A percentile compares a stretch with the other conserved stretches of the same genome.
phyloP scores from a whole-genome alignment of 1,284 basidiomycete genomes.

The Cutaneotrichosporon dermatis region DNA sequence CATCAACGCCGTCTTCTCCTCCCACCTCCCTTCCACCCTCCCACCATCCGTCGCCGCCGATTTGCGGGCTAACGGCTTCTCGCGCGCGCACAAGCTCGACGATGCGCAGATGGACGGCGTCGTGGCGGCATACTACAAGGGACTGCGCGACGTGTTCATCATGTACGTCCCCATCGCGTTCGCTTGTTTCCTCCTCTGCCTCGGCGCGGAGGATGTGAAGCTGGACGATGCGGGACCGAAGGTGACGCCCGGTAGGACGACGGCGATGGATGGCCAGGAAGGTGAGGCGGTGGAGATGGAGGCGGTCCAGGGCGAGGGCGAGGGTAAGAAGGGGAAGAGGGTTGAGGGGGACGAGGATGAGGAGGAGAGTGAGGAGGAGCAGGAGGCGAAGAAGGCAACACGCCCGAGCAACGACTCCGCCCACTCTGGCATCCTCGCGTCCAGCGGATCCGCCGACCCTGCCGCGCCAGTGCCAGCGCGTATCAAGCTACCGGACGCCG shows the following conservation, averaged over 20 bases:
- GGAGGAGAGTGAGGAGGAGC: conserved; percentile 23
- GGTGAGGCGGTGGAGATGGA: not conserved
- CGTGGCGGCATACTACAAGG: conserved; percentile 14
- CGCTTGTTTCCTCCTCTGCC: conserved; percentile 5
- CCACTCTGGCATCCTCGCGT: not conserved
- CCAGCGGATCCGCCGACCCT: not conserved
- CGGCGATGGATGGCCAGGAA: conserved; percentile 9
- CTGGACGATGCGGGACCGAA: conserved; percentile 5
- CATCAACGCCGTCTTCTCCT: conserved; percentile 23
- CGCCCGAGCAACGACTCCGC: not conserved
- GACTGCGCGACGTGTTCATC: conserved; percentile 25
- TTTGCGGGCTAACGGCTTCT: not conserved
- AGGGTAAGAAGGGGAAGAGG: conserved; percentile 11
- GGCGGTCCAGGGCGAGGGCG: conserved; percentile 9
- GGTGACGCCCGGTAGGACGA: conserved; percentile 16
- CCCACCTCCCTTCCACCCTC: conserved; percentile 14
- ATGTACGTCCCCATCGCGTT: conserved; percentile 11
- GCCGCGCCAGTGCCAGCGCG: not conserved
- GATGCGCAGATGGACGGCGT: not conserved
- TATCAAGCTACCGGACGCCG: not conserved
- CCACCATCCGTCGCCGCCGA: not conserved
- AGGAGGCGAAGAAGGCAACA: too few relatives aligned
- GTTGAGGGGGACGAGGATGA: conserved; percentile 23
- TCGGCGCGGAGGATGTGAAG: not conserved
- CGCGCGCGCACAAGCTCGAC: not conserved